Conservation (phyloP, 1,139 yeast species). For the Magnusiomyces suaveolens region DNA sequence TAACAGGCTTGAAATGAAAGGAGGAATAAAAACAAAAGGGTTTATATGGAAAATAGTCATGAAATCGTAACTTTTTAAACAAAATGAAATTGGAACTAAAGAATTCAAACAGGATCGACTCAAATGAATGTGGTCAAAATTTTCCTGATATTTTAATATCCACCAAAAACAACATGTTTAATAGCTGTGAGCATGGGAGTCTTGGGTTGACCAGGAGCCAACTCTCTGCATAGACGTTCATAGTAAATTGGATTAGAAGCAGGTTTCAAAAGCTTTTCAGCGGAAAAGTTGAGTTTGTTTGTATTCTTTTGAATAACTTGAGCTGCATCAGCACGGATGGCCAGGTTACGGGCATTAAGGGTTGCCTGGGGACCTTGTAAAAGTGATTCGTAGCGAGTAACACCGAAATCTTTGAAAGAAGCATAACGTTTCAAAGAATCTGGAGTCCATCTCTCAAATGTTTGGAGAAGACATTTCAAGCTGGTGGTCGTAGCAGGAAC, state of each 20-base stretch:
- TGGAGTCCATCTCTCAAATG: conserved; percentile 22
- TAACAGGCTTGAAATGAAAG: neutral
- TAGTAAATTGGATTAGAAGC: conserved; percentile 79
- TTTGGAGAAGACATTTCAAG: conserved; percentile 17
- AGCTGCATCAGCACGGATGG: conserved; percentile 25
- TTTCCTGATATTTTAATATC: conserved; percentile 27
- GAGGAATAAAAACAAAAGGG: neutral
- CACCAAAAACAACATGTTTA: conserved; percentile 29
- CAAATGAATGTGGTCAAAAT: too few relatives aligned
- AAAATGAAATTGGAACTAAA: neutral
- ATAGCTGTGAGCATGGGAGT: conserved; percentile 36
- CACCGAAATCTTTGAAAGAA: conserved; percentile 28
- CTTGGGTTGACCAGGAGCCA: conserved; percentile 67
- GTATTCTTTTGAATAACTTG: conserved; percentile 20
- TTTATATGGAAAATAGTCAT: conserved; percentile 3
- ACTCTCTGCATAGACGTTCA: conserved; percentile 56
- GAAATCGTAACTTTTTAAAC: too few relatives aligned
- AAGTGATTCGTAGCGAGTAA: conserved; percentile 22
- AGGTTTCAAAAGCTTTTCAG: conserved; percentile 58
- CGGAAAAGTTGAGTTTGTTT: conserved; percentile 18
- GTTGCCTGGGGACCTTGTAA: conserved; percentile 20
- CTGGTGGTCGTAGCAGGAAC: conserved; percentile 17
- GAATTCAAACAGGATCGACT: neutral
- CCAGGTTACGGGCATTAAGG: conserved; percentile 22
- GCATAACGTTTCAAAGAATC: conserved; percentile 29